These are phyloP conservation scores for Paragyromitra xinjiangensis DNA, from an alignment of 495 filamentous ascomycete genomes.

Conservation along the genomic window DNA sequence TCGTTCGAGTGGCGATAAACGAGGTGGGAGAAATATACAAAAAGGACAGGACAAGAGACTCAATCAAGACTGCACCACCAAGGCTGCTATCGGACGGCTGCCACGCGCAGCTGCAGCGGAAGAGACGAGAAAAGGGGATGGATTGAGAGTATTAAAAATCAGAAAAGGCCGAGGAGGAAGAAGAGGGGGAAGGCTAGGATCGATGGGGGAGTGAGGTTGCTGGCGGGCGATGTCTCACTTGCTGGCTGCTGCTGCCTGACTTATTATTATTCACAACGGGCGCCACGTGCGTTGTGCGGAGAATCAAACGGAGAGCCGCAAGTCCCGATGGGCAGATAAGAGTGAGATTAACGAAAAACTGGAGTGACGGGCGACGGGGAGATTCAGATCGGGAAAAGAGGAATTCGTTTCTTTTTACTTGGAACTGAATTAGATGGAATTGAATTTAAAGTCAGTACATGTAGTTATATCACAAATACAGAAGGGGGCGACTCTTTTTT, in stretches of 20 bases:
- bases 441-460: neutral
- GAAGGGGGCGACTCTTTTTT: neutral
- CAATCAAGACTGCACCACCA: neutral
- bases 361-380: neutral
- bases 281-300: slow-evolving; percentile 40
- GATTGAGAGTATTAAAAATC: neutral
- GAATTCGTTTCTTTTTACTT: neutral
- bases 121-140: neutral
- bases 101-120: slow-evolving; percentile 13
- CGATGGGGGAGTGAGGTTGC: neutral
- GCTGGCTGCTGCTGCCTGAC: slow-evolving; percentile 21
- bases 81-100: neutral
- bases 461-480: neutral
- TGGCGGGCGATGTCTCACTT: slow-evolving; percentile 42
- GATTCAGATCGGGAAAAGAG: neutral
- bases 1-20: neutral
- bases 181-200: neutral
- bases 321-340: slow-evolving; percentile 9
- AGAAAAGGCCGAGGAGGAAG: neutral
- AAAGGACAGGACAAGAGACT: neutral
- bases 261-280: neutral
- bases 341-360: slow-evolving; percentile 19
- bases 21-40: neutral
- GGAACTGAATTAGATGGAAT: neutral
- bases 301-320: slow-evolving; percentile 22